Conservation (phyloP, 2,329 filamentous ascomycete species). For the Aotearoamyces nothofagi region DNA sequence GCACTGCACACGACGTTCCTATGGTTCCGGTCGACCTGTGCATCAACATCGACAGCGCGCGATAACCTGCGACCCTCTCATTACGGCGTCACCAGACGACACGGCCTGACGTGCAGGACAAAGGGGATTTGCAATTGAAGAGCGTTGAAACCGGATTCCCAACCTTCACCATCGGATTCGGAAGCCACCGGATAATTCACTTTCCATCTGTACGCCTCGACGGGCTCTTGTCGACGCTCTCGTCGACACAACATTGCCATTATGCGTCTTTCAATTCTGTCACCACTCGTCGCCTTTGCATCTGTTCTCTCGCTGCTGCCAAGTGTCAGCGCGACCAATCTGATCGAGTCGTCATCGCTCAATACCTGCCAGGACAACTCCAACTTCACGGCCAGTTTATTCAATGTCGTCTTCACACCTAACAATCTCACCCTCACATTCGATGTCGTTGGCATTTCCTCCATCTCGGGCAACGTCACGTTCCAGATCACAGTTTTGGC, state of each 20-base stretch:
- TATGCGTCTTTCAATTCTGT: slow-evolving; percentile 15
- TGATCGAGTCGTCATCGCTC: slow-evolving; percentile 64
- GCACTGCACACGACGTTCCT: no score
- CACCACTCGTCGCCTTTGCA: slow-evolving; percentile 14
- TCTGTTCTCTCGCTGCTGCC: slow-evolving; percentile 15
- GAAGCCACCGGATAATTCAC: no score
- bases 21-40: no score
- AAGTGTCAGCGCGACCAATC: slow-evolving; percentile 11
- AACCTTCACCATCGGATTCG: no score
- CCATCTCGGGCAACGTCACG: slow-evolving; percentile 66
- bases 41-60: no score
- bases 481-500: slow-evolving; percentile 65
- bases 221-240: slow-evolving; percentile 6
- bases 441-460: slow-evolving; percentile 68
- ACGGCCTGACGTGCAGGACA: no score
- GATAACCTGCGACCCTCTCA: no score
- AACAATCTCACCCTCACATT: slow-evolving; percentile 58
- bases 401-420: slow-evolving; percentile 71
- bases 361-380: slow-evolving; percentile 75
- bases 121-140: no score
- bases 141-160: no score
- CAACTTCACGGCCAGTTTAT: slow-evolving; percentile 73
- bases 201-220: slow-evolving; percentile 10
- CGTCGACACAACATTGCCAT: slow-evolving; percentile 11
- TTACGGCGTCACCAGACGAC: no score